Base-by-base conservation (phyloP, 1,139 yeast genomes). In the Wickerhamomyces sp. region DNA sequence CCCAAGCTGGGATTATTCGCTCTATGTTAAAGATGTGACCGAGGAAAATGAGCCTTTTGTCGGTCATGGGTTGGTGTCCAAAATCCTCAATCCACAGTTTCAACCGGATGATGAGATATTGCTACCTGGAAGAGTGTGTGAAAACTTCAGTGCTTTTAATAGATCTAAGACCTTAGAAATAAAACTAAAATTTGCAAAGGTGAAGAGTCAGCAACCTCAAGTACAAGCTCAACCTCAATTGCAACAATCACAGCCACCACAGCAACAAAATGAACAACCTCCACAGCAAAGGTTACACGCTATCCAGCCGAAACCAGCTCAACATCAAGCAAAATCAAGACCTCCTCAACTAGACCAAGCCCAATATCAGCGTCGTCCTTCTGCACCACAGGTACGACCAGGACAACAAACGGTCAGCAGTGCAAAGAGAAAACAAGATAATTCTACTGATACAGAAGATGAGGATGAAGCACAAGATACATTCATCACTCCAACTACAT, bases 31-130 rank as follows among this genome's bases (percentile, higher is more conserved):
- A 51, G 92, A 83, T 56, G 73, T 82, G 36, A 75, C 84, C 25
- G 92, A 83, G 56, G 78, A 77, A 6, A 87, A 80, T 52, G 90
- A 83, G 59, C 92, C 92, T 2, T 78, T 79, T 56, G 92, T 83
- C 9, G 81, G 87, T 16, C 74, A 78, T 48, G 92, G 92, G 0
- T 67, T 78, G 18, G 66, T 80, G 36, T 77, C 87, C 1, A 65
- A 68, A 27, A 55, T 72, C 27, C 53, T 60, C 6, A 59, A 59
- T 7, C 24, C 28, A 10, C 41, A 43, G 14, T 43, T 42, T 24
- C 46, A 46, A 1, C 48, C 45, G 4, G 44, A 48, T 10, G 56
- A 55, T 26, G 60, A 58, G 25, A 54, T 60, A 31, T 58, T 79
- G 27, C 68, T 83, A 14, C 82, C 87, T 0, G 92, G 92, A 1